Evolutionary conservation across 495 filamentous ascomycete genomes (phyloP).

Genomic region (Penicillium ucsense): DNA sequence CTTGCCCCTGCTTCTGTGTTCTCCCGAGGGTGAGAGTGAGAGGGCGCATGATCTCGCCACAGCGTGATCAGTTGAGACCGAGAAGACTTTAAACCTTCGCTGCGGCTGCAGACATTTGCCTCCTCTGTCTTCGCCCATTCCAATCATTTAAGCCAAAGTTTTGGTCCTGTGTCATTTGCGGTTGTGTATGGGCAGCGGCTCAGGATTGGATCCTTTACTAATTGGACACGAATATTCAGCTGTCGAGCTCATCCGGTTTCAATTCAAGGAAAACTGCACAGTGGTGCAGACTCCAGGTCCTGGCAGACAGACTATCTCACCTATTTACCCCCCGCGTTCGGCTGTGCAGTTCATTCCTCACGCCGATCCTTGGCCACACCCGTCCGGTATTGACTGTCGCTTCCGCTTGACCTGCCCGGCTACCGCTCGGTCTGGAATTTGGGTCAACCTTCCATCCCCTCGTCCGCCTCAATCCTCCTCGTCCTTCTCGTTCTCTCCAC

Average conservation of each 20-base stretch:
- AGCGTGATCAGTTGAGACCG: background rate
- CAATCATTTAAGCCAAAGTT: background rate
- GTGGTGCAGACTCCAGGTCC: background rate
- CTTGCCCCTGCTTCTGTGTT: too few relatives aligned
- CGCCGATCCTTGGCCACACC: slow-evolving; percentile 18
- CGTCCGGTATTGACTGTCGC: slow-evolving; percentile 12
- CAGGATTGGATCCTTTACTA: background rate
- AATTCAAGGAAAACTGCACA: slow-evolving; percentile 4
- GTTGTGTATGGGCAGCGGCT: too few relatives aligned
- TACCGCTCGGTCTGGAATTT: background rate
- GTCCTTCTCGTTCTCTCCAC: background rate
- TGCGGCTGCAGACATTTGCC: background rate
- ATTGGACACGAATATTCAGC: background rate
- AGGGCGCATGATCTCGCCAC: slow-evolving; percentile 1
- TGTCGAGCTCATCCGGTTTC: background rate
- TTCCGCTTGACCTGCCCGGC: slow-evolving; percentile 4
- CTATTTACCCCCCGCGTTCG: slow-evolving; percentile 7
- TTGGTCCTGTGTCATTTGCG: too few relatives aligned
- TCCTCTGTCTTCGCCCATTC: background rate
- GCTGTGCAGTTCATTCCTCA: slow-evolving; percentile 15
- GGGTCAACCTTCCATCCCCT: too few relatives aligned
- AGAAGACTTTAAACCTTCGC: background rate
- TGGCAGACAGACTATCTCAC: slow-evolving; percentile 3
- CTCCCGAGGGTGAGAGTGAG: too few relatives aligned
- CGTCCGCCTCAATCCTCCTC: background rate